Base-by-base conservation (phyloP, 169 alveolate genomes). In the Theileria orientalis region DNA sequence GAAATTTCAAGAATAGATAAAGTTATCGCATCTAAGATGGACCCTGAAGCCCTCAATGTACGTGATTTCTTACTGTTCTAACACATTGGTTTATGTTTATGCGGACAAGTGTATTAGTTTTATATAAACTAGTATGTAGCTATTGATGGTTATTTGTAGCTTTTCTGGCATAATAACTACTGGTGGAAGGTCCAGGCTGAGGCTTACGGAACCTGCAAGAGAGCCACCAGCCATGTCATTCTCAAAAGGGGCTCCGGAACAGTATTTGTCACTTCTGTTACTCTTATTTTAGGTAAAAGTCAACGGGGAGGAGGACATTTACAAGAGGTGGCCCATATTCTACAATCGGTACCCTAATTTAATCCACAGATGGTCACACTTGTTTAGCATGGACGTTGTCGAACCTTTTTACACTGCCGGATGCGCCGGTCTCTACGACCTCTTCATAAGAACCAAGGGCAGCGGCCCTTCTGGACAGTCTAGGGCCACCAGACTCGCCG, bases 401-500 rank as follows among this genome's bases (percentile, higher is more conserved):
- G 95, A 92, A 69, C 95, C 95, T 13, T 86, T 92, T 41, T 80
- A 83, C 56, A 29, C 90, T 30, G 78, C 94, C 0, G 89, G 90
- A 27, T 87, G 94, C 16, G 90, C 92, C 14, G 90, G 95, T 8
- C 59, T 92, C 0, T 92, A 76, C 56, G 95, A 92, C 74, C 84
- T 92, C 14, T 91, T 78, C 82, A 85, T 92, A 30, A 75, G 82
- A 35, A 80, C 85, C 51, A 74, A 84, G 60, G 95, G 95, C 0
- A 95, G 95, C 3, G 95, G 95, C 8, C 56, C 88, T 61, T 84
- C 95, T 29, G 95, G 95, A 2, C 95, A 92, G 69, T 84, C 95
- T 5, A 71, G 84, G 33, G 95, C 95, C 1, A 83, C 93, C 19
- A 59, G 95, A 44, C 73, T 92, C 30, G 95, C 95, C 23, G 70